phyloP scores from a whole-genome alignment of 2,329 filamentous ascomycete genomes.

The Thermothelomyces thermophilus region DNA sequence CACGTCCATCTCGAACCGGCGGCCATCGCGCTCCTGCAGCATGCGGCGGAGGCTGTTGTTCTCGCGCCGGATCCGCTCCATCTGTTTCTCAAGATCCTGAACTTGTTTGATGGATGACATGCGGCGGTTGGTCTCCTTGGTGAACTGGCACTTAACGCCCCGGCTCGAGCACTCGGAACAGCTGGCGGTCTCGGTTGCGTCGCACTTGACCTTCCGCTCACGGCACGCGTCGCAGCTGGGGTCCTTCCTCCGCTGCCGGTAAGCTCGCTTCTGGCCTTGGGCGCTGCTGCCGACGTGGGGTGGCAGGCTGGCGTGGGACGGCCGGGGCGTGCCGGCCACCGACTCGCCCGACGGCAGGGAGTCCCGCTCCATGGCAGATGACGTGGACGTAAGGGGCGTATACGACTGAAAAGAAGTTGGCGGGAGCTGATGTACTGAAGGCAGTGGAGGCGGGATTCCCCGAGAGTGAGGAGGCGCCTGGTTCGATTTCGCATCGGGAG shows the following conservation, averaged over 20 bases:
- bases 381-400: conserved; percentile 42
- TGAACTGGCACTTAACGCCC: conserved; percentile 97
- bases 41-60: conserved; percentile 63
- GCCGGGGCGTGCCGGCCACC: conserved; percentile 47
- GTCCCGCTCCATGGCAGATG: conserved; percentile 50
- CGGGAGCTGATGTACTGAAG: conserved; percentile 36
- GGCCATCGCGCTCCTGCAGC: conserved; percentile 30
- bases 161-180: conserved; percentile 96
- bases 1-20: conserved; percentile 44
- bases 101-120: conserved; percentile 99
- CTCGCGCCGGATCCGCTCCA: conserved; percentile 72
- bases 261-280: conserved; percentile 83
- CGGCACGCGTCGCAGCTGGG: conserved; percentile 96
- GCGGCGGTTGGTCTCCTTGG: conserved; percentile 94
- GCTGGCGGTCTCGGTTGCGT: conserved; percentile 91
- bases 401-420: conserved; percentile 45
- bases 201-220: conserved; percentile 80
- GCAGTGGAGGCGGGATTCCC: conserved; percentile 45
- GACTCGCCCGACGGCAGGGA: conserved; percentile 55
- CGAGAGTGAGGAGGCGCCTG: conserved; percentile 46
- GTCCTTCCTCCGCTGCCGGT: conserved; percentile 90
- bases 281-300: conserved; percentile 28
- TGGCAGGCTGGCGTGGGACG: conserved; percentile 30
- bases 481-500: conserved; percentile 42
- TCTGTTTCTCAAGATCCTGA: conserved; percentile 90